Percentiles rank a stretch among this genome's conserved stretches.
phyloP scores from a whole-genome alignment of 208 protist genomes.

The Crithidia expoeki region DNA sequence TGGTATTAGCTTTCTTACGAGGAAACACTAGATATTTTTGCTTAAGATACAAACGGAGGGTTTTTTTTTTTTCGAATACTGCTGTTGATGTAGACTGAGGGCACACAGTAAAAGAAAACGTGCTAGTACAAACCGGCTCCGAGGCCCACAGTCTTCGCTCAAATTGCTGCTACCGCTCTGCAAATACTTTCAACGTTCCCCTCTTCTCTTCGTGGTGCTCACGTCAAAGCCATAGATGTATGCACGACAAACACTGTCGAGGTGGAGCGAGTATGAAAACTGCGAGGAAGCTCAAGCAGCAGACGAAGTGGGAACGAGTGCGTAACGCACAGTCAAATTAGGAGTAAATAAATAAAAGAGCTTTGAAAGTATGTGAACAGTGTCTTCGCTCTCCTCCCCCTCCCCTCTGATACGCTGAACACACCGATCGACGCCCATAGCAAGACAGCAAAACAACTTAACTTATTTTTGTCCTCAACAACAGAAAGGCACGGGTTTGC shows the following conservation, averaged over 20 bases:
- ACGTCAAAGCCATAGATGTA: neutral
- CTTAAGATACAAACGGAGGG: too few species aligned
- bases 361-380: neutral
- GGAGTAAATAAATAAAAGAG: neutral
- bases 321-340: neutral
- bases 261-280: neutral
- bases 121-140: neutral
- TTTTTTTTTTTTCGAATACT: neutral
- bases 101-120: neutral
- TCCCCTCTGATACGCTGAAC: neutral
- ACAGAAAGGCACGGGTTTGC: neutral
- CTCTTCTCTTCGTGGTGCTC: neutral
- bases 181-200: neutral
- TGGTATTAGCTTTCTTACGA: too few species aligned
- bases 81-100: neutral
- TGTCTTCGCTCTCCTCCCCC: neutral
- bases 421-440: neutral
- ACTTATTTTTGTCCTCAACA: neutral
- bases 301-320: neutral
- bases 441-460: neutral
- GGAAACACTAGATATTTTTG: neutral
- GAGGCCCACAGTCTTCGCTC: neutral
- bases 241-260: neutral
- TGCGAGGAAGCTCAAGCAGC: conserved; percentile 2
- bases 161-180: conserved; percentile 2